Evolutionary conservation across 345 rosid species (phyloP).

Genomic region (Sisymbrium altissimum): DNA sequence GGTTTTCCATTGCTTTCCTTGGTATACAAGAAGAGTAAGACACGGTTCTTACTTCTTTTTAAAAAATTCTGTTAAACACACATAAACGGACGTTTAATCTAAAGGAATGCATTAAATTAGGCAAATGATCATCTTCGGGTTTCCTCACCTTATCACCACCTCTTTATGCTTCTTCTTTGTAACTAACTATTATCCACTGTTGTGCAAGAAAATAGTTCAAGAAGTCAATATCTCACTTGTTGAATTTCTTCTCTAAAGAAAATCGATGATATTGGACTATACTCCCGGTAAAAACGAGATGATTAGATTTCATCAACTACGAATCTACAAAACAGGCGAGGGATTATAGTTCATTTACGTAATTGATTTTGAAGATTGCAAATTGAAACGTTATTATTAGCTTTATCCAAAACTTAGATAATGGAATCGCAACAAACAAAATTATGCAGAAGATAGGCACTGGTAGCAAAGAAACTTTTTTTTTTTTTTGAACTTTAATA

Average conservation of each 20-base stretch:
- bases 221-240: not conserved
- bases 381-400: not conserved
- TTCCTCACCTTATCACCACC: not conserved
- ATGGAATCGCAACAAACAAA: not conserved
- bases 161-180: not conserved
- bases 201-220: not conserved
- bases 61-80: too few relatives aligned
- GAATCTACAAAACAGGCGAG: not conserved
- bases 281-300: not conserved
- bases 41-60: not conserved
- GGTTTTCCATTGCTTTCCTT: constrained; percentile 28
- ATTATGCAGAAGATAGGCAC: not conserved
- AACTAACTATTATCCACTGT: not conserved
- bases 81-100: too few relatives aligned
- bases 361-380: not conserved
- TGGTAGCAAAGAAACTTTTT: too few relatives aligned
- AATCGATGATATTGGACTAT: not conserved
- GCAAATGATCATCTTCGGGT: constrained; percentile 26
- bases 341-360: not conserved
- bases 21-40: constrained; percentile 28
- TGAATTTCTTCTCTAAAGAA: not conserved
- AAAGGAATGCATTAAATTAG: too few relatives aligned
- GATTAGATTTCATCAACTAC: not conserved
- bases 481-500: too few relatives aligned
- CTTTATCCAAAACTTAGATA: not conserved